Evolutionary conservation across 2,329 filamentous ascomycete species (phyloP).

Genomic region (Corynespora cassiicola): DNA sequence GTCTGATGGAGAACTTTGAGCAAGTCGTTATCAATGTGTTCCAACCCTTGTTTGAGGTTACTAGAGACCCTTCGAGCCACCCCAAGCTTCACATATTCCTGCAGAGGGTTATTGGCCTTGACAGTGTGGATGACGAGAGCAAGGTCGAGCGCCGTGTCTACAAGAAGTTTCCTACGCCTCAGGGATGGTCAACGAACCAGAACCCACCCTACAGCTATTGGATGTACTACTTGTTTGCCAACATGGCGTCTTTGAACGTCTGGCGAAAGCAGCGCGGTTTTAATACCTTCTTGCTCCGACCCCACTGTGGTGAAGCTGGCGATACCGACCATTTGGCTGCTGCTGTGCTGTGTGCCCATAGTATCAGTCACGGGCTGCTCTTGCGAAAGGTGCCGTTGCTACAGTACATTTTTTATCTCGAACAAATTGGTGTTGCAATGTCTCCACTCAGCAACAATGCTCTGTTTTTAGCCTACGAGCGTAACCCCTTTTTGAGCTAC

Average conservation of each 20-base stretch:
- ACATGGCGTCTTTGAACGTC: conserved; percentile 88
- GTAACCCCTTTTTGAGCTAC: conserved; percentile 95
- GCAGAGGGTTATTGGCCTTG: conserved; percentile 94
- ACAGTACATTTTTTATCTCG: conserved; percentile 97
- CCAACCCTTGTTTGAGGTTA: conserved; percentile 92
- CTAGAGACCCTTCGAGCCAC: conserved; percentile 82
- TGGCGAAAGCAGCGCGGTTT: conserved; percentile 92
- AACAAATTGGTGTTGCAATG: conserved; percentile 99
- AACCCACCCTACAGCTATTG: conserved; percentile 99
- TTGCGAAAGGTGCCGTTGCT: conserved; percentile 92
- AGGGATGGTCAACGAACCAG: conserved; percentile 87
- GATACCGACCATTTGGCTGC: conserved; percentile 96
- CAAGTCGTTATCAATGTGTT: conserved; percentile 92
- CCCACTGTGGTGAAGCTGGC: conserved; percentile 95
- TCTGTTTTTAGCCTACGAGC: conserved; percentile 92
- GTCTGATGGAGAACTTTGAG: conserved; percentile 87
- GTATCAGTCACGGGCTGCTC: conserved; percentile 92
- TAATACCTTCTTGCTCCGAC: conserved; percentile 91
- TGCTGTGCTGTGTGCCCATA: conserved; percentile 90
- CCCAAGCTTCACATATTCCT: conserved; percentile 95
- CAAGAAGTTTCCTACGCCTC: conserved; percentile 91
- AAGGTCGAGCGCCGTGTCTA: conserved; percentile 94
- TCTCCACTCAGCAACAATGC: conserved; percentile 99
- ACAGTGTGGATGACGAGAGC: conserved; percentile 97
- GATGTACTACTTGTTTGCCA: conserved; percentile 97